These are phyloP conservation scores for Mortierella polycephala DNA, from an alignment of 371 early-diverging fungal genomes.

Conservation along the genomic window DNA sequence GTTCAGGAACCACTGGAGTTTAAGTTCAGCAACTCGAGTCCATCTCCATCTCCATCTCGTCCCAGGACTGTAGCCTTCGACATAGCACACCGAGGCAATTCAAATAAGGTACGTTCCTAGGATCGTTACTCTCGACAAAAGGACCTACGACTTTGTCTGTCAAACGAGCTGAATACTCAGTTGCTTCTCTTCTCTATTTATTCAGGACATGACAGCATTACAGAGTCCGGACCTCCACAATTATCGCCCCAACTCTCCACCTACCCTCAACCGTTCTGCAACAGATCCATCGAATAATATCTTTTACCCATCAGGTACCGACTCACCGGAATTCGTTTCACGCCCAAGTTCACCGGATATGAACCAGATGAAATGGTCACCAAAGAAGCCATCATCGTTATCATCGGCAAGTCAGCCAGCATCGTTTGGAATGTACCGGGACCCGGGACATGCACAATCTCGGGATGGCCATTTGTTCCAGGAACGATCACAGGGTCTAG, in stretches of 20 bases:
- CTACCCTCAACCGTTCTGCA: slow-evolving; percentile 9
- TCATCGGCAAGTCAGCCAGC: slow-evolving; percentile 6
- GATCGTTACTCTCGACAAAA: too few species aligned
- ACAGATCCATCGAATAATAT: slow-evolving; percentile 3
- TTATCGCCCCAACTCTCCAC: not conserved
- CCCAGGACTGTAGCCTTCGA: not conserved
- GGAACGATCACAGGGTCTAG: not conserved
- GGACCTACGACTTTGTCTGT: too few species aligned
- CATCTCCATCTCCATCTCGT: not conserved
- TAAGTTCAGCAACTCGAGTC: slow-evolving; percentile 2
- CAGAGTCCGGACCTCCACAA: too few species aligned
- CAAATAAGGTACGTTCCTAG: too few species aligned
- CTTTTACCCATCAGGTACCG: not conserved
- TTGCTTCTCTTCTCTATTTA: too few species aligned
- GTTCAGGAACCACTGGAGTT: slow-evolving; percentile 24
- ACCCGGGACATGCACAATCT: slow-evolving; percentile 1
- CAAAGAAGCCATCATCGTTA: slow-evolving; percentile 17
- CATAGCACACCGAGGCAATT: too few species aligned
- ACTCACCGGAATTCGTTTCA: not conserved
- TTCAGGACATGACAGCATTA: too few species aligned
- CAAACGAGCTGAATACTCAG: too few species aligned
- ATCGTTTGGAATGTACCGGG: slow-evolving; percentile 47
- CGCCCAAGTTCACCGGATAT: slow-evolving; percentile 28
- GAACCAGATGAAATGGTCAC: slow-evolving; percentile 42
- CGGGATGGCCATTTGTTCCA: slow-evolving; percentile 9